phyloP scores from a whole-genome alignment of 768 basidiomycete species.

The Lanmaoa pseudosensibilis region DNA sequence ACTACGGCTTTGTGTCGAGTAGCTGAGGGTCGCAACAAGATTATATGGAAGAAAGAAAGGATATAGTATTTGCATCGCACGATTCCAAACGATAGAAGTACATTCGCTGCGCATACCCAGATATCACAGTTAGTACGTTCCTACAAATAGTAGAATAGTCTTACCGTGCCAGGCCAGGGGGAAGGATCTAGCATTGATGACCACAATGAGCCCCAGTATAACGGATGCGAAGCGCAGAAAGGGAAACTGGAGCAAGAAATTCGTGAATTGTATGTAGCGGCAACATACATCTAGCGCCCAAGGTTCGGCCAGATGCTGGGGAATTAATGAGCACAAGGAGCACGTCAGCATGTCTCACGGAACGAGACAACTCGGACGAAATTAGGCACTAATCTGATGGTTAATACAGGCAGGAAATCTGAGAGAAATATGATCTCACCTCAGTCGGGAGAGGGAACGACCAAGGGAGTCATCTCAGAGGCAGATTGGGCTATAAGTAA shows the following conservation, averaged over 20 bases:
- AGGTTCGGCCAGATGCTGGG: background rate
- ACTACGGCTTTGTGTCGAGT: constrained; percentile 13
- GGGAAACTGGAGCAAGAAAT: background rate
- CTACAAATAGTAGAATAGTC: background rate
- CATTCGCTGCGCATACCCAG: background rate
- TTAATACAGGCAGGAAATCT: too few relatives aligned
- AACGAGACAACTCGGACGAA: too few relatives aligned
- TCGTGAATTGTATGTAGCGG: background rate
- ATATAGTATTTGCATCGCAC: constrained; percentile 9
- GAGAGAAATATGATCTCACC: too few relatives aligned
- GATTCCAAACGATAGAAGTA: constrained; percentile 14
- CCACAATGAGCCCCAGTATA: constrained; percentile 6
- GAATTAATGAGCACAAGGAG: constrained; percentile 7
- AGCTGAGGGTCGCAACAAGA: constrained; percentile 8
- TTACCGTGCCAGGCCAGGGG: constrained; percentile 18
- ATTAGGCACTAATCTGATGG: too few relatives aligned
- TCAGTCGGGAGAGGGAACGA: too few relatives aligned
- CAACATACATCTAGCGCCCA: background rate
- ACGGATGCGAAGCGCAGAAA: background rate
- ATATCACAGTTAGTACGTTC: background rate
- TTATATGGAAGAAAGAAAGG: constrained; percentile 2
- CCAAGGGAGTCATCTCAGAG: too few relatives aligned
- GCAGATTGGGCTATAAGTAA: too few relatives aligned
- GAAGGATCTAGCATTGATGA: constrained; percentile 14
- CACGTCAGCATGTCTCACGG: background rate